These are phyloP conservation scores for Aspergillus homomorphus DNA, from an alignment of 495 filamentous ascomycete genomes.

Conservation along the genomic window DNA sequence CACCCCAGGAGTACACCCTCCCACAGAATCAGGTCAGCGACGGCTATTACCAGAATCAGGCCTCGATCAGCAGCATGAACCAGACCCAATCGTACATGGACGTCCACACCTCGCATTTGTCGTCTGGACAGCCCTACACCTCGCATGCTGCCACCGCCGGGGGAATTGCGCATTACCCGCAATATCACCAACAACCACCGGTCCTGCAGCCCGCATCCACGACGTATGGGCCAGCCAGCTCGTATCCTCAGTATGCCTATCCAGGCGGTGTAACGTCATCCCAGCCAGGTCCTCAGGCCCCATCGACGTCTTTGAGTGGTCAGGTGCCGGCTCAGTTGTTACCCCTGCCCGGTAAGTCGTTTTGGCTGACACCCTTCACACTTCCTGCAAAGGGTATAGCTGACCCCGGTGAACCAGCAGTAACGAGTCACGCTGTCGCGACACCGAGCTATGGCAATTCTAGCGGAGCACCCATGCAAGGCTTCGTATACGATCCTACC, in stretches of 20 bases:
- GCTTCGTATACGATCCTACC: constrained; percentile 69
- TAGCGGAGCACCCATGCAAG: constrained; percentile 51
- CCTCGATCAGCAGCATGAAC: constrained; percentile 74
- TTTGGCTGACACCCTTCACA: neutral
- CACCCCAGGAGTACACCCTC: constrained; percentile 32
- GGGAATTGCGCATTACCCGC: constrained; percentile 64
- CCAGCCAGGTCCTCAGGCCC: constrained; percentile 61
- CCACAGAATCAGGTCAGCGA: constrained; percentile 31
- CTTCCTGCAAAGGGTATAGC: neutral
- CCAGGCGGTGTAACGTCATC: constrained; percentile 72
- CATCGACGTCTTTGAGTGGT: constrained; percentile 64
- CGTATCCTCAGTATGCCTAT: constrained; percentile 73
- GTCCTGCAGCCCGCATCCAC: constrained; percentile 76
- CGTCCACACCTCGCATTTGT: constrained; percentile 75
- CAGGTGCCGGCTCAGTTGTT: constrained; percentile 56
- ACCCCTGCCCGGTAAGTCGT: constrained; percentile 61
- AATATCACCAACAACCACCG: constrained; percentile 73
- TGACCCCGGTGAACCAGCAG: constrained; percentile 14
- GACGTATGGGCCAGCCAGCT: constrained; percentile 62
- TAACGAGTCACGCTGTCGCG: constrained; percentile 47
- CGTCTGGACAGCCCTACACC: constrained; percentile 73
- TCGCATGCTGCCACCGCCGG: constrained; percentile 79
- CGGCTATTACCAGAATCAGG: constrained; percentile 38
- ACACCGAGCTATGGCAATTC: constrained; percentile 47
- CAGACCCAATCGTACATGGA: constrained; percentile 79